Evolutionary conservation across 139 green algal genomes (phyloP), one percentile per base, ranked within the genome.

Genomic region (Micromonas commoda): DNA sequence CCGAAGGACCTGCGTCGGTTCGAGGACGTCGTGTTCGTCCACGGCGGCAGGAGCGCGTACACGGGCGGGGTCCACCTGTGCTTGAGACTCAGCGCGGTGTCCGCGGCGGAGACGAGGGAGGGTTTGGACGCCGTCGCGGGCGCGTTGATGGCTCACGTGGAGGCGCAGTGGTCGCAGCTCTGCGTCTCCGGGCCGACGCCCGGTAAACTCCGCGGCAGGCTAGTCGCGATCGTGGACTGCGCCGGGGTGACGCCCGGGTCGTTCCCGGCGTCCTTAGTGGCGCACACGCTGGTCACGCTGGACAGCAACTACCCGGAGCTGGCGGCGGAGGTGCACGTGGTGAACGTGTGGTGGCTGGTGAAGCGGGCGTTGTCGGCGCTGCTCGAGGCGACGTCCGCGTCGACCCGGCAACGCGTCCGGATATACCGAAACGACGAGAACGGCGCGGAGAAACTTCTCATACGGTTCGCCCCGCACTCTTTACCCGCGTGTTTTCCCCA

Each of bases 241-340:
- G 31, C 68, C 19, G 68, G 68, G 1, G 6, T 75, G 3, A 39
- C 52, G 28, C 29, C 53, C 24, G 61, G 37, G 20, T 60, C 68
- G 16, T 61, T 75, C 53, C 68, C 68, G 37, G 53, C 53, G 3
- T 75, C 68, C 2, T 37, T 75, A 35, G 68, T 75, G 20, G 68
- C 68, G 19, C n/a, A 38, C 20, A 75, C 68, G 37, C 38, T 75
- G 16, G 37, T 60, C 24, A 60, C 38, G 24, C 38, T 75, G 23
- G 68, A 75, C 23, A n/a, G n/a, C 2, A 75, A 75, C 37, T 75
- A 75, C 35, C 68, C 68, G 53, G 37, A 75, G 68, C 38, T 75
- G 0, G 68, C 68, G 16, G 35, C 37, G 26, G 68, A 75, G 29
- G 68, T 75, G 29, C 68, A 75, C 68, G 35, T 63, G 37, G 53